Conservation (phyloP, 2,329 filamentous ascomycete species). For the Fusarium fujikuroi region DNA sequence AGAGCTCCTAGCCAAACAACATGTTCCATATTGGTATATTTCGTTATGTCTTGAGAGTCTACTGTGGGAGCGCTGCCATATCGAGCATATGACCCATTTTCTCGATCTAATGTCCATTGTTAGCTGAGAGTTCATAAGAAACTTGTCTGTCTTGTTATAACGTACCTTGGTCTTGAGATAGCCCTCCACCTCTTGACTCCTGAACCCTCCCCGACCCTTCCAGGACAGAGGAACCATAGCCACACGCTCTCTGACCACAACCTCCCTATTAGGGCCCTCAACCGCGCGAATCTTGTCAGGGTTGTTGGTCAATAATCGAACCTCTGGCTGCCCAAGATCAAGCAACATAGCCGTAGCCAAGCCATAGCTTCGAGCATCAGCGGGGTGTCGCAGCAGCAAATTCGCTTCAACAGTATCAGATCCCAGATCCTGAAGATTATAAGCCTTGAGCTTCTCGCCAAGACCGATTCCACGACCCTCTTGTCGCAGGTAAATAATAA, state of each 20-base stretch:
- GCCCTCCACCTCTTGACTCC: slow-evolving; percentile 88
- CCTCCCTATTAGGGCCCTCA: slow-evolving; percentile 88
- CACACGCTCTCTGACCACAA: slow-evolving; percentile 88
- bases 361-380: slow-evolving; percentile 93
- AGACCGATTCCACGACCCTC: slow-evolving; percentile 96
- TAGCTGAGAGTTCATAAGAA: slow-evolving; percentile 7
- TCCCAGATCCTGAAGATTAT: slow-evolving; percentile 95
- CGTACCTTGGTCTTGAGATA: slow-evolving; percentile 94
- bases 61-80: slow-evolving; percentile 53
- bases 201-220: slow-evolving; percentile 85
- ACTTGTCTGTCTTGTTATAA: accelerated
- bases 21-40: not conserved
- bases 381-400: slow-evolving; percentile 87
- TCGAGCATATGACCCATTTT: slow-evolving; percentile 88
- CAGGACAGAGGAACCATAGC: slow-evolving; percentile 96
- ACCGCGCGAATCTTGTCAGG: slow-evolving; percentile 96
- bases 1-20: not conserved
- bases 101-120: slow-evolving; percentile 69
- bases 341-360: slow-evolving; percentile 94
- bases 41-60: not conserved
- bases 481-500: slow-evolving; percentile 95
- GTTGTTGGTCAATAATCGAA: slow-evolving; percentile 93
- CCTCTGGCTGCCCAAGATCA: slow-evolving; percentile 82
- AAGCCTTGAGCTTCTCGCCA: slow-evolving; percentile 95
- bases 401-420: slow-evolving; percentile 99